These are phyloP conservation scores for Diaporthe sp. DNA, from an alignment of 2,329 filamentous ascomycete species.

Conservation along the genomic window DNA sequence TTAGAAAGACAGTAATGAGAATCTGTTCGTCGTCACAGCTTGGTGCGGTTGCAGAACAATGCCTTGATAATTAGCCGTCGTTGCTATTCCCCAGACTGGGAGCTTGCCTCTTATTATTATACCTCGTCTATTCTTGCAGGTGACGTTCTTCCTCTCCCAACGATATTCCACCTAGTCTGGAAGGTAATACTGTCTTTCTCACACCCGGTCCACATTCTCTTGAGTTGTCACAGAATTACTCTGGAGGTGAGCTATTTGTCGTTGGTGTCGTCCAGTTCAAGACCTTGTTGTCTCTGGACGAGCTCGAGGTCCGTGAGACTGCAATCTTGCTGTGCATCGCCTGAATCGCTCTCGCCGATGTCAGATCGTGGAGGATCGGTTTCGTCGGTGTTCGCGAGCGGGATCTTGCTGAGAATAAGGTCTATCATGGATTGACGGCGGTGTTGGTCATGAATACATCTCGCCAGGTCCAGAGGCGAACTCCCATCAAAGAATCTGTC, in stretches of 20 bases:
- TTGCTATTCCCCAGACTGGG: neutral
- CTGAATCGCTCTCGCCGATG: neutral
- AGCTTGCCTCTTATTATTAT: neutral
- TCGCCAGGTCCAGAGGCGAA: neutral
- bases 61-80: neutral
- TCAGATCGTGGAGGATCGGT: neutral
- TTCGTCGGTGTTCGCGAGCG: neutral
- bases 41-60: neutral
- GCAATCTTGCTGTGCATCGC: neutral
- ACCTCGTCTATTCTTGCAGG: neutral
- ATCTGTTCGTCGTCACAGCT: neutral
- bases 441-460: neutral
- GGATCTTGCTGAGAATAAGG: neutral
- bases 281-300: neutral
- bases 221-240: neutral
- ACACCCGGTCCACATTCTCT: neutral
- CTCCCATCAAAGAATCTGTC: neutral
- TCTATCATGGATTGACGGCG: neutral
- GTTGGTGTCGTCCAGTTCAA: neutral
- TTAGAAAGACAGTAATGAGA: neutral
- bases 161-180: neutral
- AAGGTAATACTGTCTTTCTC: neutral
- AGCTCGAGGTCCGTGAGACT: neutral
- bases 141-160: neutral
- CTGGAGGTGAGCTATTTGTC: no score